Percentiles rank a stretch among this genome's conserved stretches.
phyloP scores from a whole-genome alignment of 495 filamentous ascomycete species.

The Tuber brumale region DNA sequence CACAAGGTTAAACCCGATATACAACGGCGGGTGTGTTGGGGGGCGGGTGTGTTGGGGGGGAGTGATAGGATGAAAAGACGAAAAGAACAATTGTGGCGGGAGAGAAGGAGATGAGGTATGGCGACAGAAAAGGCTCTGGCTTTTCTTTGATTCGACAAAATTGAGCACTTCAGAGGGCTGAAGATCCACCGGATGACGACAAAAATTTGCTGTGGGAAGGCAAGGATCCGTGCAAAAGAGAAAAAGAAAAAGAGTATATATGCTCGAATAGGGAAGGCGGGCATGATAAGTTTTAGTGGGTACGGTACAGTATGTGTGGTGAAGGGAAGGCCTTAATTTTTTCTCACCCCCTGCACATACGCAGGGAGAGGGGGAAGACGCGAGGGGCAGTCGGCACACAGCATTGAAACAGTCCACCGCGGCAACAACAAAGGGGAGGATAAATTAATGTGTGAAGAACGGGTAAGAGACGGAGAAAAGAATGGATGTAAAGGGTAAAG shows the following conservation, averaged over 20 bases:
- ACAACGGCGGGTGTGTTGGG: not conserved
- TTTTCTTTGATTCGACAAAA: not conserved
- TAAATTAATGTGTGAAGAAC: not conserved
- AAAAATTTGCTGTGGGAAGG: not conserved
- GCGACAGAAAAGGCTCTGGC: not conserved
- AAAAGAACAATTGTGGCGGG: not conserved
- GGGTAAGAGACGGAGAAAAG: not conserved
- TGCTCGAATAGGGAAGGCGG: not conserved
- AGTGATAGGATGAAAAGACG: not conserved
- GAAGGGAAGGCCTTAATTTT: not conserved
- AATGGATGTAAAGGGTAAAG: not conserved
- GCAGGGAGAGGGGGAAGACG: conserved; percentile 10
- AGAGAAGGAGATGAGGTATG: not conserved
- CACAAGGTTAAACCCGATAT: not conserved
- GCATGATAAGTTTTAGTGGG: not conserved
- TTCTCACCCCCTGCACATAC: not conserved
- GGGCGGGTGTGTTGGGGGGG: not conserved
- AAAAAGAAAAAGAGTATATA: not conserved
- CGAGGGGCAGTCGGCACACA: not conserved
- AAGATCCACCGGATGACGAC: not conserved
- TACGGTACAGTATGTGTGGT: not conserved
- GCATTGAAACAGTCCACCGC: not conserved
- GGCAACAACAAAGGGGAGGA: conserved; percentile 12
- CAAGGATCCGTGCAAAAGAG: not conserved
- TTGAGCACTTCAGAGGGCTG: not conserved